Conservation (phyloP, 371 early-diverging fungal genomes). For the Batrachochytrium dendrobatidis region DNA sequence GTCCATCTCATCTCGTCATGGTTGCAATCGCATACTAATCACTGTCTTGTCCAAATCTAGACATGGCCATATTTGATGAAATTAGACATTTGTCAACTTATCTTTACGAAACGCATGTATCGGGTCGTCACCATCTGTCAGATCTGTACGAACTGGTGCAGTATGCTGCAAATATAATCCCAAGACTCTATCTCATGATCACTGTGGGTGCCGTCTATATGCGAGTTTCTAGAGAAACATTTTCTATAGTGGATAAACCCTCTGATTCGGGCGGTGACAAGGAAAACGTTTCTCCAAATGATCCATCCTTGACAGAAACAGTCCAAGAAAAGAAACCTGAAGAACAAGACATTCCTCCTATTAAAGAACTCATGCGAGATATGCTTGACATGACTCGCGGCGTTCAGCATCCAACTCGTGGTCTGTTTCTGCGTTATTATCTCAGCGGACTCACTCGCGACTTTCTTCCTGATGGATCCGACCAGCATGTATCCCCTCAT, state of each 20-base stretch:
- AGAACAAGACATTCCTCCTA: conserved; percentile 65
- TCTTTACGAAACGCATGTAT: conserved; percentile 76
- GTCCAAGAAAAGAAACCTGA: conserved; percentile 21
- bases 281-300: background rate
- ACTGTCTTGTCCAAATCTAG: conserved; percentile 26
- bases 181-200: conserved; percentile 94
- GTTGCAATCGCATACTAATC: background rate
- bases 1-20: background rate
- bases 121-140: conserved; percentile 80
- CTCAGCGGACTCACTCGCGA: conserved; percentile 87
- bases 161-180: conserved; percentile 94
- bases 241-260: conserved; percentile 24
- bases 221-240: conserved; percentile 48
- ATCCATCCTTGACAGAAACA: conserved; percentile 2
- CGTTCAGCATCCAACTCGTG: conserved; percentile 94
- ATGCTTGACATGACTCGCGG: conserved; percentile 97
- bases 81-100: conserved; percentile 80
- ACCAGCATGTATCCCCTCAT: conserved; percentile 34
- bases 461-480: conserved; percentile 53
- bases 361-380: conserved; percentile 90
- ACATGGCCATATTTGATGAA: conserved; percentile 93
- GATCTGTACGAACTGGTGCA: conserved; percentile 95
- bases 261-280: too few species aligned
- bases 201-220: conserved; percentile 93
- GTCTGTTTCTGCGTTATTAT: conserved; percentile 90